Conservation (phyloP, 2,329 filamentous ascomycete genomes). For the Ilyonectria mors-panacis region DNA sequence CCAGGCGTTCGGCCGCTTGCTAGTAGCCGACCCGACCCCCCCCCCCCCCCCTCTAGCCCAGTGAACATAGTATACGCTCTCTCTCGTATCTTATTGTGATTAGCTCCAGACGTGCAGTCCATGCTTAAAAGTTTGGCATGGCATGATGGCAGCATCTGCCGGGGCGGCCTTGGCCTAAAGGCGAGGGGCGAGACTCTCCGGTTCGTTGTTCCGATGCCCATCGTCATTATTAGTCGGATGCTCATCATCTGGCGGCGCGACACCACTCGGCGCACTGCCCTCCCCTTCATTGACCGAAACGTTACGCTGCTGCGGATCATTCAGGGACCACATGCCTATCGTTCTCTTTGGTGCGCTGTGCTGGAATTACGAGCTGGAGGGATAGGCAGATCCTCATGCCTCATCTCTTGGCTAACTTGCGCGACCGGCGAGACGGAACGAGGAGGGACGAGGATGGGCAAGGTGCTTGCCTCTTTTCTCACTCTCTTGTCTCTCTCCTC, state of each 20-base stretch:
- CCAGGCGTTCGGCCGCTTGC: slow-evolving; percentile 23
- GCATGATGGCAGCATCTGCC: slow-evolving; percentile 20
- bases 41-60: slow-evolving; percentile 1
- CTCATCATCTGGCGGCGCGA: slow-evolving; percentile 41
- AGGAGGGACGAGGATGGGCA: slow-evolving; percentile 11
- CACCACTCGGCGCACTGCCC: slow-evolving; percentile 20
- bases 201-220: slow-evolving; percentile 22
- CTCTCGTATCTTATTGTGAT: slow-evolving; percentile 23
- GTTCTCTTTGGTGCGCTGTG: slow-evolving; percentile 14
- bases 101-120: slow-evolving; percentile 30
- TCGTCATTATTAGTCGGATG: slow-evolving; percentile 47
- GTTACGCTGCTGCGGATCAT: slow-evolving; percentile 26
- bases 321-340: slow-evolving; percentile 27
- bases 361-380: slow-evolving; percentile 11
- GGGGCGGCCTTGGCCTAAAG: slow-evolving; percentile 8
- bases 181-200: slow-evolving; percentile 14
- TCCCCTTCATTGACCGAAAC: slow-evolving; percentile 12
- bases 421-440: slow-evolving; percentile 9
- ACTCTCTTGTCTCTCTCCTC: slow-evolving; percentile 19
- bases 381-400: slow-evolving; percentile 27
- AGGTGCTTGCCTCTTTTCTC: slow-evolving; percentile 11
- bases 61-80: slow-evolving; percentile 20
- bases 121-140: slow-evolving; percentile 26
- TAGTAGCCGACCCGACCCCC: slow-evolving; percentile 27
- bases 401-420: slow-evolving; percentile 19